phyloP scores from a whole-genome alignment of 495 filamentous ascomycete genomes.

The Neurospora pannonica region DNA sequence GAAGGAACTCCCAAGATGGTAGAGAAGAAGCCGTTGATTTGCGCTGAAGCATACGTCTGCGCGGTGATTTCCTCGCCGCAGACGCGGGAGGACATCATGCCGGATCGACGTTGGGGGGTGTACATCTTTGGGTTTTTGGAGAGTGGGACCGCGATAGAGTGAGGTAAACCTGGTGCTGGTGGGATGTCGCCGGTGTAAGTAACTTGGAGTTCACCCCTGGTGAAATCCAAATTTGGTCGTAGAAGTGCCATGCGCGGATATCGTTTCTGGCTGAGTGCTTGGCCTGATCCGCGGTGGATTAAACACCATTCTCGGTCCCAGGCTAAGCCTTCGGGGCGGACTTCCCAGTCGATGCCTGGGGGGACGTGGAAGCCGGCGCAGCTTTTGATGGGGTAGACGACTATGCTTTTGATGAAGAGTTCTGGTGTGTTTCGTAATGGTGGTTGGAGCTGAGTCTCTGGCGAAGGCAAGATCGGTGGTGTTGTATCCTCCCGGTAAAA shows the following conservation, averaged over 20 bases:
- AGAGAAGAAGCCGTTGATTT: constrained; percentile 66
- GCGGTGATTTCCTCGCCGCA: constrained; percentile 69
- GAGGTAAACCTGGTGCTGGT: constrained; percentile 9
- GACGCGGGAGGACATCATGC: constrained; percentile 46
- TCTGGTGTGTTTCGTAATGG: background rate
- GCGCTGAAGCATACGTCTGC: constrained; percentile 53
- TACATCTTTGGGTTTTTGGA: constrained; percentile 49
- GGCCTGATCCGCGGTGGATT: constrained; percentile 70
- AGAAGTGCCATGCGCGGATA: constrained; percentile 79
- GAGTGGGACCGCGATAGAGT: constrained; percentile 53
- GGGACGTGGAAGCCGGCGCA: constrained; percentile 74
- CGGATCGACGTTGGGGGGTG: background rate
- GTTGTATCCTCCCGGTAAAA: constrained; percentile 54
- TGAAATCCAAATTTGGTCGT: constrained; percentile 58
- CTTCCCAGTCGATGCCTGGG: constrained; percentile 55
- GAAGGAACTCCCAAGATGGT: constrained; percentile 64
- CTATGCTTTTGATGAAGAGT: constrained; percentile 49
- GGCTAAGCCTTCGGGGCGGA: constrained; percentile 65
- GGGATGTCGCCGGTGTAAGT: constrained; percentile 38
- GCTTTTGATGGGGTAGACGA: constrained; percentile 79
- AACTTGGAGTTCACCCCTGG: constrained; percentile 35
- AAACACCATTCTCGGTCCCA: constrained; percentile 96
- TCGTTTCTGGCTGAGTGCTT: constrained; percentile 70
- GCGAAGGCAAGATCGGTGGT: background rate
- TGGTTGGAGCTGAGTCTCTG: background rate